Conservation (phyloP, 169 alveolate species). For the Cryptosporidium canis region DNA sequence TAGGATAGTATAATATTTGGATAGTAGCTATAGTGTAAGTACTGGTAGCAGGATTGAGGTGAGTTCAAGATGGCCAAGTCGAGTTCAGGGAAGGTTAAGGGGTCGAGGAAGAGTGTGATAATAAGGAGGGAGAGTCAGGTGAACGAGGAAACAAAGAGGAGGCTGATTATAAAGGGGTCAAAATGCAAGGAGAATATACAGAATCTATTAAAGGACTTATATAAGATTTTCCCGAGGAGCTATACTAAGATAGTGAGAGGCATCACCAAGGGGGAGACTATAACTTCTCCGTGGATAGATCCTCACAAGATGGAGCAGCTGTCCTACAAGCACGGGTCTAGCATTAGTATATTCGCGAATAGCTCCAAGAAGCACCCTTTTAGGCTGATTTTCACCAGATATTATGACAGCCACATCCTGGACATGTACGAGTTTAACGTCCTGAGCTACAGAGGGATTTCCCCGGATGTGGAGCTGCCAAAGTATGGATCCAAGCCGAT, state of each 20-base stretch:
- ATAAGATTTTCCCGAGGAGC: slow-evolving; percentile 39
- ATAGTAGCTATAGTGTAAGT: too few species aligned
- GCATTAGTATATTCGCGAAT: slow-evolving; percentile 65
- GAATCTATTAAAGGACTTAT: slow-evolving; percentile 9
- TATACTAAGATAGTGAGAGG: slow-evolving; percentile 60
- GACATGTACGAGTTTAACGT: slow-evolving; percentile 69
- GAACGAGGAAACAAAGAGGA: slow-evolving; percentile 63
- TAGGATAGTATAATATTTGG: too few species aligned
- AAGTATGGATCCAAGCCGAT: slow-evolving; percentile 64
- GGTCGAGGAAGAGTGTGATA: slow-evolving; percentile 16
- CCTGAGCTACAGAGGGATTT: slow-evolving; percentile 18
- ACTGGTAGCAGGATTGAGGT: too few species aligned
- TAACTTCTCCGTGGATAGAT: slow-evolving; percentile 60
- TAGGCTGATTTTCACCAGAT: slow-evolving; percentile 51
- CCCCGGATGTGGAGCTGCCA: slow-evolving; percentile 21
- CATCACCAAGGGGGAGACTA: slow-evolving; percentile 33
- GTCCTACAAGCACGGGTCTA: slow-evolving; percentile 54
- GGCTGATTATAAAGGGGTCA: slow-evolving; percentile 57
- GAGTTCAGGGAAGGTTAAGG: slow-evolving; percentile 37
- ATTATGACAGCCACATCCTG: slow-evolving; percentile 50
- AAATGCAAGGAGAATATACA: slow-evolving; percentile 65
- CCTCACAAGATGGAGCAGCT: slow-evolving; percentile 42
- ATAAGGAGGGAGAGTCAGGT: slow-evolving; percentile 54
- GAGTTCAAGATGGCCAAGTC: neutral
- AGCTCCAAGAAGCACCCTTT: slow-evolving; percentile 63